Evolutionary conservation across 164 flowering plant species (phyloP), one percentile per base, ranked within the genome.

Genomic region (Aristolochia californica): DNA sequence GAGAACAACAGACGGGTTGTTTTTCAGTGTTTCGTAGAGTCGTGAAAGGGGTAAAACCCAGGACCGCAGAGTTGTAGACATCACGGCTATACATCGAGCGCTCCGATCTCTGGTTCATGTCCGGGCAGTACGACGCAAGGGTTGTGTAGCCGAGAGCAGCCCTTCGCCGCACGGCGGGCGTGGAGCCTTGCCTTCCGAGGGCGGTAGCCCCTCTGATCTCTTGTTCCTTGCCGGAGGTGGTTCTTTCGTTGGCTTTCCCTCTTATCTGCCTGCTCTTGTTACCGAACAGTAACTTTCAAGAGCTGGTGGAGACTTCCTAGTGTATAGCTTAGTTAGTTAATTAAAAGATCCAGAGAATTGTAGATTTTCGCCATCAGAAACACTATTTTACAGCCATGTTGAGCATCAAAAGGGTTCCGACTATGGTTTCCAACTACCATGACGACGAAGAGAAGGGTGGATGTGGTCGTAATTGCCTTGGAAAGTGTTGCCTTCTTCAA

Each of bases 101-200:
- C 53, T 61, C 59, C 65, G 72, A 65, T 22, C 47, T 51, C 28
- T 43, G 23, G 59, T 62, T 64, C 74, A 70, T 68, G 70, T 53
- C 55, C 59, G 63, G 22, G 44, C 56, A 20, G 59, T 27, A 52
- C 66, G 57, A 47, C 51, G 44, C 60, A 57, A 38, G 60, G 59
- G 58, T 49, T 56, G 47, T 22, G 60, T 57, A 24, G 53, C 64
- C 40, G 26, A 58, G 43, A 43, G 59, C 44, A 66, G 21, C 70
- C 81, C 83, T 62, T 78, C 75, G 52, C 80, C 83, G 53, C 87
- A 81, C 90, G 90, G 90, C 52, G 90, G 90, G 47, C 73, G 87
- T 67, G 90, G 90, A 53, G 87, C 87, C 30, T 59, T 83, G 59
- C 90, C 90, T 53, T 84, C 87, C 40, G 82, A 80, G 65, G 90